Base-by-base conservation (phyloP, 2,329 filamentous ascomycete genomes). In the Aureobasidium pullulans region DNA sequence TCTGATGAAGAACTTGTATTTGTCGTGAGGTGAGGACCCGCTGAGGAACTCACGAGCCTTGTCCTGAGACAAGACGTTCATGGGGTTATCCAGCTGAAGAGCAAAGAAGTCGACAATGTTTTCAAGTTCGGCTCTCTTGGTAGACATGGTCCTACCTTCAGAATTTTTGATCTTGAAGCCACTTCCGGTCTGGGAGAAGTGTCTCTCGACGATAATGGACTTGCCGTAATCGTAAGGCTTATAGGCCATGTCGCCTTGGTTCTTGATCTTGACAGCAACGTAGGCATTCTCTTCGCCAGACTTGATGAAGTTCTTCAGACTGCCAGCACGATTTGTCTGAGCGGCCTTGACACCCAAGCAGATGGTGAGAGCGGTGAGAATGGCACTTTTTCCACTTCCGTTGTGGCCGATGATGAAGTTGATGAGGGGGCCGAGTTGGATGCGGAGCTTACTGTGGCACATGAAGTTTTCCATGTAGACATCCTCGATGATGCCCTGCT, bases 351-450 rank as follows among this genome's bases (percentile, higher is more conserved):
- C 93, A 62, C 94, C 94, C n/a, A 99, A 79, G 68, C 94, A 97
- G 36, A 99, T 80, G 0, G 91, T 96, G 64, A 99, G 84, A 4
- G 91, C 94, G 0, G 94, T 97, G 31, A 99, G 77, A 13, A 97
- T 88, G 2, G 94, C 94, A 71, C 94, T 99, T 77, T 99, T 99
- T 37, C 94, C 94, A 70, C 93, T 97, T 34, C 94, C 94, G 70
- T 99, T 99, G 72, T 96, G 91, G 15, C 94, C 94, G 59, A 96
- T 92, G 62, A 99, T 92, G 74, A 99, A 99, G 73, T 99, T 99
- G 72, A 99, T 95, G 39, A 96, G 78, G 0, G 94, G 94, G 0
- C 94, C 94, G n/a, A 99, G 79, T 60, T 88, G 83, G 61, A 96
- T 88, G 44, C 87, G 84, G 16, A 97, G 81, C 59, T 87, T 85